Base-by-base conservation (phyloP, 768 basidiomycete genomes). In the Trametes maxima region DNA sequence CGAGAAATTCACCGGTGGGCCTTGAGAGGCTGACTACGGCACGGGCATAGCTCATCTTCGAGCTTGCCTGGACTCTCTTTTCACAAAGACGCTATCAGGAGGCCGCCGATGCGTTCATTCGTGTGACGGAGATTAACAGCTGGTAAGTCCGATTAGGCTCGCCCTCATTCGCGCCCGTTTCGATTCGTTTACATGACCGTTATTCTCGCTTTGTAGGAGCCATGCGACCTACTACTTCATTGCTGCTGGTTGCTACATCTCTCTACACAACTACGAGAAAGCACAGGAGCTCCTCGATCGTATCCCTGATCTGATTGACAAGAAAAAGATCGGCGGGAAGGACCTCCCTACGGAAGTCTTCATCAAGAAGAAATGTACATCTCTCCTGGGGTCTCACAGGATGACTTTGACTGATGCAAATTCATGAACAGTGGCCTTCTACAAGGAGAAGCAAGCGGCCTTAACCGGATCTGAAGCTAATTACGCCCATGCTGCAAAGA, bases 211-310 rank as follows among this genome's bases (percentile, higher is more conserved):
- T 39, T 35, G 7, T 64, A 89, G 88, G 89, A 87, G 86, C 68
- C 90, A 89, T 53, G 89, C 82, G 2, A 92, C 90, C 11, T 92
- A 92, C 71, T 85, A 85, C 64, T 90, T 87, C 70, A 81, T 91
- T 36, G 86, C 88, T 21, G 89, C 87, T n/a, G 88, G 90, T 1
- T 92, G 90, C 67, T 79, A 86, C 65, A 68, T 88, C 49, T 83
- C 85, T 0, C 64, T 85, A 10, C 80, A 82, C 33, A 77, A 88
- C 59, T 70, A 75, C n/a, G 75, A 76, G 13, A 81, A 84, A 63
- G 87, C 89, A 10, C 85, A 89, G 70, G 73, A 73, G 56, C 72
- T 91, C 13, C 69, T 91, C 4, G 85, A 92, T 60, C 73, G 69
- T 13, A 79, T 91, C n/a, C 88, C 89, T 0, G 77, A 73, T 0